Conservation (phyloP, 176 grass and related monocot species). For the Rhynchospora pubera region DNA sequence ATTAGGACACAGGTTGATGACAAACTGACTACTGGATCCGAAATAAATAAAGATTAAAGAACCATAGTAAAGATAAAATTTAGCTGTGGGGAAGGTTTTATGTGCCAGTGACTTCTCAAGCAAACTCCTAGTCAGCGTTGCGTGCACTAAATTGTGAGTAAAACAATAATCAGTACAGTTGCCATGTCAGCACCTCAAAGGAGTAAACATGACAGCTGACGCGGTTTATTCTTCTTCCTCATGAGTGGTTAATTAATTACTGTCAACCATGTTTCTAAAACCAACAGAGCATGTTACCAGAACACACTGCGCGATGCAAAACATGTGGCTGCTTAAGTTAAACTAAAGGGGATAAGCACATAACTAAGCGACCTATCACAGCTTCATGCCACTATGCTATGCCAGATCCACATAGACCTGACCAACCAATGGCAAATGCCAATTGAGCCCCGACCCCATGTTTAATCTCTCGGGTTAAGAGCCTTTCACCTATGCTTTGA, state of each 20-base stretch:
- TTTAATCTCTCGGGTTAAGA: conserved; percentile 18
- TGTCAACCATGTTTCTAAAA: conserved; percentile 1
- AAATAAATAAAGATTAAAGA: background rate
- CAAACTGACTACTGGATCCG: background rate
- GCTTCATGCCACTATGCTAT: background rate
- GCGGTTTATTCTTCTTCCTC: background rate
- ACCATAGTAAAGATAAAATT: too few relatives aligned
- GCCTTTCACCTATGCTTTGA: background rate
- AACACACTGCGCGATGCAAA: conserved; percentile 12
- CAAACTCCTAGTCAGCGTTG: background rate
- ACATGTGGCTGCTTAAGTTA: background rate
- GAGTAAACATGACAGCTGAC: conserved; percentile 2
- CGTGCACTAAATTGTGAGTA: background rate
- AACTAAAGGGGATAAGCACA: background rate
- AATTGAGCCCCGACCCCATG: conserved; percentile 4
- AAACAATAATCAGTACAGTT: background rate
- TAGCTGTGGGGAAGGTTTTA: background rate
- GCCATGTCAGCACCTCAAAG: background rate
- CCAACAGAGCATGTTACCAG: conserved; percentile 20
- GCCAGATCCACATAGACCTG: conserved; percentile 7
- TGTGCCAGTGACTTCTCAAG: too few relatives aligned
- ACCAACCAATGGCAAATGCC: background rate
- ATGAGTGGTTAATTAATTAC: background rate
- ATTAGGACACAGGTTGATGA: background rate
- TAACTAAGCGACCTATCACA: background rate